Base-by-base conservation (phyloP, 139 green algal genomes). In the Desmodesmus armatus region DNA sequence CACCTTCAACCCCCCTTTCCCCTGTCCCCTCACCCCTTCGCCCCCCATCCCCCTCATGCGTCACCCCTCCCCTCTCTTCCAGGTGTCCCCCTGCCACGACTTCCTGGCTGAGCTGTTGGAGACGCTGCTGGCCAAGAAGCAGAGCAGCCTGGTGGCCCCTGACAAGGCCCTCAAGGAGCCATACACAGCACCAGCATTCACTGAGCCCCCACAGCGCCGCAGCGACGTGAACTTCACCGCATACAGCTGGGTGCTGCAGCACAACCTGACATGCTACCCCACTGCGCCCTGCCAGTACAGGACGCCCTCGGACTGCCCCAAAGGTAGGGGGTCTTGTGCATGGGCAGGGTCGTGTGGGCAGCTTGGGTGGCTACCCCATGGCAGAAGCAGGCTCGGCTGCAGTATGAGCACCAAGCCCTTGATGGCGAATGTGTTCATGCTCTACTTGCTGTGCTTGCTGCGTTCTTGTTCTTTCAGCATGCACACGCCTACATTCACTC, bases 221-320 rank as follows among this genome's bases (percentile, higher is more conserved):
- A 44, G 71, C 9, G 88, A 93, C 65, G 88, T 92, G 5, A 94
- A 96, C 71, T 93, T 95, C 51, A 91, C 88, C 33, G 66, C 77
- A 13, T 86, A 90, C 33, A 95, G 90, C 31, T 91, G 80, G 3
- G 92, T 96, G 67, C 89, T 96, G 47, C 62, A 53, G 37, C 53
- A 90, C 60, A 76, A 85, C 17, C 69, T 93, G 3, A 69, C 84
- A 41, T 96, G 91, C 78, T 85, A 90, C 67, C 71, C 53, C 29
- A 94, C 91, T 43, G 80, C 80, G 3, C 80, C 80, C 25, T 80
- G 80, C 53, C 67, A 72, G 25, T 62, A 43, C 29, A 69, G 80
- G 67, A 47, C 55, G 15, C 47, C 66, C 17, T n/a, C 31, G 0
- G 67, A 69, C 49, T 78, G 80, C 35, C 66, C 66, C 31, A 83